Conservation (phyloP, 441 rosid genomes). For the Jatropha podagrica region DNA sequence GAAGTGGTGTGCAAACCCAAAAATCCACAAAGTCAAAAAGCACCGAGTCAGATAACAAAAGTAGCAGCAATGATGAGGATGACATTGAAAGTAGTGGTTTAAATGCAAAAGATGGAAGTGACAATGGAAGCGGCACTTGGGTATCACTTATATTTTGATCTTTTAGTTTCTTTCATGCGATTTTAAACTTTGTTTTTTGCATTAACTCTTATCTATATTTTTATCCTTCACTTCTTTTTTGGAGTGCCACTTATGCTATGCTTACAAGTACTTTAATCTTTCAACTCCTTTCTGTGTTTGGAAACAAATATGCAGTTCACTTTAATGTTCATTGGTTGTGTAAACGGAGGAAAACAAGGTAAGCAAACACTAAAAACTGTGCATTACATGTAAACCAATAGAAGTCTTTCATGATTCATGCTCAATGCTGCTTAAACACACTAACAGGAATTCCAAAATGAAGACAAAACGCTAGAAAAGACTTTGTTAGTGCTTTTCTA, state of each 20-base stretch:
- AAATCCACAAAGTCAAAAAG: slow-evolving; percentile 40
- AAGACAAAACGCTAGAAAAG: neutral
- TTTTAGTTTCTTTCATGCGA: neutral
- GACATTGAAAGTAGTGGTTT: slow-evolving; percentile 35
- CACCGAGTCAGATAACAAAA: slow-evolving; percentile 33
- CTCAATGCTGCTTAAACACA: neutral
- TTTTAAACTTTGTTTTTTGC: neutral
- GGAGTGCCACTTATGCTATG: neutral
- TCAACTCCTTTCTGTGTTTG: neutral
- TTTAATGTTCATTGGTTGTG: neutral
- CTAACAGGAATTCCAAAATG: neutral
- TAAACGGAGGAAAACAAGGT: too few species aligned
- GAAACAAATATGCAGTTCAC: neutral
- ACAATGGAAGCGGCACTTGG: slow-evolving; percentile 54
- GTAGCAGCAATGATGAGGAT: slow-evolving; percentile 40
- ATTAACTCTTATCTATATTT: neutral
- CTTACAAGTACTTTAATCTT: neutral
- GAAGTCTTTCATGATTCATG: neutral
- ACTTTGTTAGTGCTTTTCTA: neutral
- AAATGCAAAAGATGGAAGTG: slow-evolving; percentile 45
- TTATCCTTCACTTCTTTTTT: neutral
- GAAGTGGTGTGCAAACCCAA: slow-evolving; percentile 39
- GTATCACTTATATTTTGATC: slow-evolving; percentile 23
- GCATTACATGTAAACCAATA: neutral
- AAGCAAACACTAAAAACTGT: neutral